These are phyloP conservation scores for Coccinonectria pachysandricola DNA, from an alignment of 2,329 filamentous ascomycete species.

Conservation along the genomic window DNA sequence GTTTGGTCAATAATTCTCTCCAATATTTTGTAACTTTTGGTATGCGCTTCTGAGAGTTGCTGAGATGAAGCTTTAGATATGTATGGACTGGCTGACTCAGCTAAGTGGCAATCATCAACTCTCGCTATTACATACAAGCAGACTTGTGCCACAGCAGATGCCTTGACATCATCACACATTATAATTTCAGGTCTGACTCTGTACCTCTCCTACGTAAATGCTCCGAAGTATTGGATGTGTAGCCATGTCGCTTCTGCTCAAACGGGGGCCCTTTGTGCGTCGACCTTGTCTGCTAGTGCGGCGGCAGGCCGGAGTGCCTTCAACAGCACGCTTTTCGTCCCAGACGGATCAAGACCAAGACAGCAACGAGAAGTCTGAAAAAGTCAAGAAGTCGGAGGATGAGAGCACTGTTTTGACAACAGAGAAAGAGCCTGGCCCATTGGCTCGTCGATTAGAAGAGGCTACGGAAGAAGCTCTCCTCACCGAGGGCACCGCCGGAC, in stretches of 20 bases:
- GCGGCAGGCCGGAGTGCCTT: constrained; percentile 1
- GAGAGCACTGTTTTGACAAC: neutral
- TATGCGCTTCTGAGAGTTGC: neutral
- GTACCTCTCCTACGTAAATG: too few relatives aligned
- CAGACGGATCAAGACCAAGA: neutral
- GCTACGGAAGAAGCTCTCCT: constrained; percentile 54
- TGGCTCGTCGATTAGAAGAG: constrained; percentile 48
- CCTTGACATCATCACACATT: constrained; percentile 1
- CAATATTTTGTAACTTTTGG: constrained; percentile 1
- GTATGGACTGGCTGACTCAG: constrained; percentile 10
- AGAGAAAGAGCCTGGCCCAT: constrained; percentile 28
- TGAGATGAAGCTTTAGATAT: too few relatives aligned
- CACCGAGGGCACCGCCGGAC: constrained; percentile 48
- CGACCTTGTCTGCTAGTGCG: constrained; percentile 10
- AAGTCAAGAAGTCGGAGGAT: constrained; percentile 1
- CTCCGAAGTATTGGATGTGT: too few relatives aligned
- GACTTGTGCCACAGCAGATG: neutral
- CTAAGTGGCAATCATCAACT: constrained; percentile 3
- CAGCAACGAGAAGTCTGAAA: constrained; percentile 2
- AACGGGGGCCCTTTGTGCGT: constrained; percentile 8
- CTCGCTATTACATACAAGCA: constrained; percentile 7
- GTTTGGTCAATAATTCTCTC: constrained; percentile 2
- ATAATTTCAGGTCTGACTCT: too few relatives aligned
- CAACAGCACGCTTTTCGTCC: constrained; percentile 10
- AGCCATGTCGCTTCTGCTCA: constrained; percentile 4